Conservation (phyloP, 305 asterid genomes). For the Fraxinus xanthoxyloides region DNA sequence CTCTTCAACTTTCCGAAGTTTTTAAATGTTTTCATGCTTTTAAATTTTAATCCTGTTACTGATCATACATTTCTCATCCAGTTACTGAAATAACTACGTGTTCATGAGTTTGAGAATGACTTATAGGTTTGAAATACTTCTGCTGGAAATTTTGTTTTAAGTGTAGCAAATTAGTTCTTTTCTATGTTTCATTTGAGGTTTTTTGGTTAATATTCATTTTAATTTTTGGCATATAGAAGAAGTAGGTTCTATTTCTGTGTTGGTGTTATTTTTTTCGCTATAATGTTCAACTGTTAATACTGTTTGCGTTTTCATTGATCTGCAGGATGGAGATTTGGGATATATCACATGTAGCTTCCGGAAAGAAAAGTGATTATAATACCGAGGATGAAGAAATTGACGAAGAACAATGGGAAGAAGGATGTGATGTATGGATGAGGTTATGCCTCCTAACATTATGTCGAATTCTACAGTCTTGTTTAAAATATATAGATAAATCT, state of each 20-base stretch:
- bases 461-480: neutral
- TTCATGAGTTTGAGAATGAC: neutral
- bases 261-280: neutral
- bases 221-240: neutral
- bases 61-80: neutral
- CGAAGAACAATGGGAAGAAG: neutral
- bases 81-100: neutral
- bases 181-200: neutral
- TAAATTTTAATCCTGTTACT: neutral
- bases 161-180: neutral
- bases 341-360: neutral
- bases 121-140: neutral
- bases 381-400: neutral
- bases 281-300: neutral
- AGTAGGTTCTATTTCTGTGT: neutral
- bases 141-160: neutral
- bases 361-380: neutral
- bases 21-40: neutral
- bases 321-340: neutral
- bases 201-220: neutral
- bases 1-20: neutral
- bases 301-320: neutral
- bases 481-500: neutral
- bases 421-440: neutral
- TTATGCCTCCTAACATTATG: neutral